Conservation (phyloP, 2,329 filamentous ascomycete genomes). For the Colletotrichum gloeosporioides region DNA sequence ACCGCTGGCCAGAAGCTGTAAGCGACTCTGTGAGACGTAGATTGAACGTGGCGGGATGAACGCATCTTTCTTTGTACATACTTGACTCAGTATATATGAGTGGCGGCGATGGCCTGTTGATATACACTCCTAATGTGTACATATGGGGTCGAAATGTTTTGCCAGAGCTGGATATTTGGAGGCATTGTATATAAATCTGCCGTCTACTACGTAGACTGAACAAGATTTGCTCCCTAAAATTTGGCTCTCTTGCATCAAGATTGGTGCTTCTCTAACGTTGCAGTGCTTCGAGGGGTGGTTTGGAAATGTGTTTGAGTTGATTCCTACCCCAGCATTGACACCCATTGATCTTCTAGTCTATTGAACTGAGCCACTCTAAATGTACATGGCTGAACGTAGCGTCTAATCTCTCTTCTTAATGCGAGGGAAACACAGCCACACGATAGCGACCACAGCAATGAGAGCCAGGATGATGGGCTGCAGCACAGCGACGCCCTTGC, state of each 20-base stretch:
- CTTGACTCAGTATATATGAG: constrained; percentile 6
- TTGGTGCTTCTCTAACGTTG: background rate
- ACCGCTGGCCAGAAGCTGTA: constrained; percentile 37
- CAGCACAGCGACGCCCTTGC: constrained; percentile 51
- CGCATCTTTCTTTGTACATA: constrained; percentile 12
- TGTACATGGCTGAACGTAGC: too few species aligned
- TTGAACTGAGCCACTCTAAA: background rate
- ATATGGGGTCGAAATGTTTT: background rate
- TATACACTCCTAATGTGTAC: background rate
- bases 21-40: background rate
- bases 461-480: constrained; percentile 56
- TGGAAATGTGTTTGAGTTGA: background rate
- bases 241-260: background rate
- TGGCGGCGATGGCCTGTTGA: background rate
- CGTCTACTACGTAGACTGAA: background rate
- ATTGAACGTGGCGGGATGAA: background rate
- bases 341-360: background rate
- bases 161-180: constrained; percentile 5
- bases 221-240: background rate
- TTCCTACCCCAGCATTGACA: background rate
- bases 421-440: constrained; percentile 42
- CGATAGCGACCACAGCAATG: constrained; percentile 36
- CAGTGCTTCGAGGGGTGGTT: background rate
- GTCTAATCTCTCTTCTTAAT: constrained; percentile 35
- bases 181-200: background rate